Evolutionary conservation across 805 yeast genomes (phyloP), one percentile per base, ranked within the genome.

Genomic region (Wickerhamiella kazuoi): DNA sequence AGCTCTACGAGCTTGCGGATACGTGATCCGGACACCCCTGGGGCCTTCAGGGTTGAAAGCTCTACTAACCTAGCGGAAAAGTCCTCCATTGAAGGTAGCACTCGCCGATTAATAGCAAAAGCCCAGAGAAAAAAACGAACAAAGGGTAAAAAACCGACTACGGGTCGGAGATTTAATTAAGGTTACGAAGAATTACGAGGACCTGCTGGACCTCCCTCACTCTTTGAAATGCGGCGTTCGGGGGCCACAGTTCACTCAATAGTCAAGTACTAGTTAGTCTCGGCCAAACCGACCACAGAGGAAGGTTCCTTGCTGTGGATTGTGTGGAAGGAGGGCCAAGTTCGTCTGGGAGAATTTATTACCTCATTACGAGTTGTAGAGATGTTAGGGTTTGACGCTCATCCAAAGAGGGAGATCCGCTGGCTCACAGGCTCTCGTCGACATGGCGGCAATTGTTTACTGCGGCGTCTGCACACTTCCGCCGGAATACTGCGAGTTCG

Each of bases 21-120:
- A 63, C 95, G 83, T 41, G 94, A 75, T 34, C 97, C 97, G 21
- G 96, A 84, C 39, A 87, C 90, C 44, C 98, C 97, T 13, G 87
- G 87, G 14, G 94, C 54, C 45, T 60, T 59, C 16, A 53, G 49
- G 30, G 46, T 33, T 39, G 52, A 24, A 36, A 58, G 46, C 40
- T 59, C 55, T 20, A 44, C 42, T 30, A 52, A 41, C 26, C 36
- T 36, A 29, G 28, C 29, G 19, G 37, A 21, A 16, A 35, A 33
- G 14, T 38, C 40, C 9, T 41, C 34, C 38, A 41, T 38, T 14
- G 16, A 9, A 16, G 6, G 29, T 4, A 24, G 14, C 14, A 24
- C 29, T 24, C 9, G 14, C 14, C 29, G 14, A 24, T 14, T 9
- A 14, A 24, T 9, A 24, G 14, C 14, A 24, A 24, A n/a, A n/a